Evolutionary conservation across 2,329 filamentous ascomycete species (phyloP).

Genomic region (Aspergillus cejpii): DNA sequence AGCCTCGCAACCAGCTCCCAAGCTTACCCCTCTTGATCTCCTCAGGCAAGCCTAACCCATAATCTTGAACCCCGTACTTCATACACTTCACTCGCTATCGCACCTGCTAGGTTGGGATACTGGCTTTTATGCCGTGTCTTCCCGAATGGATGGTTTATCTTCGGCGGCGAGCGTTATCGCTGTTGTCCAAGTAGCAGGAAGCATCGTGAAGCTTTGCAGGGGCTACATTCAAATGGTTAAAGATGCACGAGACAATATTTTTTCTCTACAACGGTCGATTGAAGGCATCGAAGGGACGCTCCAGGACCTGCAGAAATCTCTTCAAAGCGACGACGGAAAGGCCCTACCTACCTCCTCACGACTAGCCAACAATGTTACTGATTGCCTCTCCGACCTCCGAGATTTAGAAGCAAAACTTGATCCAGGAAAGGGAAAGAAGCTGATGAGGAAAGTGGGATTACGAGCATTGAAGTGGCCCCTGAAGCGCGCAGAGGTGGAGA

Average conservation of each 20-base stretch:
- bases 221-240: slow-evolving; percentile 20
- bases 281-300: slow-evolving; percentile 10
- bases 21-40: too few relatives aligned
- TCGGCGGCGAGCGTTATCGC: slow-evolving; percentile 20
- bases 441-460: slow-evolving; percentile 20
- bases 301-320: slow-evolving; percentile 11
- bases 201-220: slow-evolving; percentile 18
- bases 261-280: slow-evolving; percentile 10
- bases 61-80: too few relatives aligned
- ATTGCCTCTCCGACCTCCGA: slow-evolving; percentile 11
- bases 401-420: slow-evolving; percentile 7
- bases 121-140: slow-evolving; percentile 5
- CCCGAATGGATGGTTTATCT: slow-evolving; percentile 8
- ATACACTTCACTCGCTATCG: too few relatives aligned
- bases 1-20: too few relatives aligned
- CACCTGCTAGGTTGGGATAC: slow-evolving; percentile 3
- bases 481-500: slow-evolving; percentile 20
- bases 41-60: too few relatives aligned
- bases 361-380: slow-evolving; percentile 8
- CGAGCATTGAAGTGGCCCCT: slow-evolving; percentile 31
- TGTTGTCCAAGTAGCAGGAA: slow-evolving; percentile 18
- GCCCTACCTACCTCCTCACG: slow-evolving; percentile 6
- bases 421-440: neutral
- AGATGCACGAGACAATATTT: slow-evolving; percentile 20
- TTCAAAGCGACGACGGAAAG: slow-evolving; percentile 6